Evolutionary conservation across 495 filamentous ascomycete genomes (phyloP), one percentile per base, ranked within the genome.

Genomic region (Penicillium salamii): DNA sequence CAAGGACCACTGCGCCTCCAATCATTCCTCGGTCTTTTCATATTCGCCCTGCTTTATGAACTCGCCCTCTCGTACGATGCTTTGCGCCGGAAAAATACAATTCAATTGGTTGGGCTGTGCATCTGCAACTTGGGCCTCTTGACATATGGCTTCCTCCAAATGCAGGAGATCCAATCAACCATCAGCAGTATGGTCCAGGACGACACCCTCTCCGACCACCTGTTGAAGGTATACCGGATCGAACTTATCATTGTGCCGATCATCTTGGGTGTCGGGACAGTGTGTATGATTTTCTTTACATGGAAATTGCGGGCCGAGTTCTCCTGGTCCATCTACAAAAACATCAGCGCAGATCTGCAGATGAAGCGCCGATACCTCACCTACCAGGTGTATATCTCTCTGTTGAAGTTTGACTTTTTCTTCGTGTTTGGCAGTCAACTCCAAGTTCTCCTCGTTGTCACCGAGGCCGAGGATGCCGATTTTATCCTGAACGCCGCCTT

Each of bases 361-460:
- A 57, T 57, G 54, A 57, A 48, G 29, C 45, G 54, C n/a, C 50
- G 50, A 19, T 57, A 57, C 49, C 26, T 43, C 11, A 53, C 45
- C 20, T 57, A 53, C 26, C 54, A 57, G 50, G 57, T 59, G 2
- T 59, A 53, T 31, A 56, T 59, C 12, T 46, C 57, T 7, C 49
- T 59, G 3, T 38, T 59, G 4, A 59, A 59, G 37, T 59, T 59
- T 32, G 53, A 59, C 11, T 59, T 56, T 37, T 59, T 56, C 36
- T 59, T 59, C 14, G 42, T 59, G 2, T 59, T 59, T 18, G 53
- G 53, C 34, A 59, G 41, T 34, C 57, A 59, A 47, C 49, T 57
- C 8, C 53, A 59, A 37, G 23, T 59, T 14, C 38, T 59, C 5
- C 53, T 59, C 12, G 42, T 47, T 5, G 32, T 59, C 13, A 17